These are phyloP conservation scores for Verticillium tricorpus DNA, from an alignment of 2,329 filamentous ascomycete species.

Conservation along the genomic window DNA sequence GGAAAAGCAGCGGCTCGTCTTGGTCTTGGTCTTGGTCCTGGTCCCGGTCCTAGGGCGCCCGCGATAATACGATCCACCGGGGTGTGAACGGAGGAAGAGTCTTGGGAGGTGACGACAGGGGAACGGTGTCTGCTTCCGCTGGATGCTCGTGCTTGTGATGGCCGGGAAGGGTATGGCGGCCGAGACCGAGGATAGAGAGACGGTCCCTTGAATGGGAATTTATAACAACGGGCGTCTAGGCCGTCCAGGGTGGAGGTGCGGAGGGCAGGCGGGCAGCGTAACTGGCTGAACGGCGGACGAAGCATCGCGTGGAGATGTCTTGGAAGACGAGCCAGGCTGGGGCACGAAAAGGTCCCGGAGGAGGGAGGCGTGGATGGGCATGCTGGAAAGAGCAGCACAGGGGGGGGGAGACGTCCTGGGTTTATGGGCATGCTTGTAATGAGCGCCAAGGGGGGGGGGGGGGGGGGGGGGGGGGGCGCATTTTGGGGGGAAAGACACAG, in stretches of 20 bases:
- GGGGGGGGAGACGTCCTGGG: no score
- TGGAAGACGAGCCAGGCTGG: neutral
- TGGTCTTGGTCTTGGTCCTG: no score
- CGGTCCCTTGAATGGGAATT: neutral
- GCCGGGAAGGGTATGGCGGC: neutral
- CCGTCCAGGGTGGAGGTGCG: neutral
- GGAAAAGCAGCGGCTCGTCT: conserved; percentile 1
- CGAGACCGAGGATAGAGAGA: neutral
- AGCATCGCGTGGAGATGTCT: neutral
- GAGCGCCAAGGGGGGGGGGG: neutral
- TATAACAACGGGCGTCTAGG: neutral
- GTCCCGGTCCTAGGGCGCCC: neutral
- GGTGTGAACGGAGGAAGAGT: neutral
- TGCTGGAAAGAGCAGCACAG: neutral
- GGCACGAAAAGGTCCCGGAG: neutral
- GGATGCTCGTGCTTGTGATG: neutral
- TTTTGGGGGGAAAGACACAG: neutral
- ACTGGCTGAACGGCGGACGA: neutral
- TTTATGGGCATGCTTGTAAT: neutral
- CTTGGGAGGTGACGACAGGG: neutral
- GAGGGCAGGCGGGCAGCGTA: neutral
- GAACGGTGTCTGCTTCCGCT: neutral
- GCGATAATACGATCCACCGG: neutral
- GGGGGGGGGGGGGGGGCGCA: neutral
- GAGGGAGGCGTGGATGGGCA: neutral